These are phyloP conservation scores for Diospyros kaki DNA, from an alignment of 148 eudicot species.

Conservation along the genomic window DNA sequence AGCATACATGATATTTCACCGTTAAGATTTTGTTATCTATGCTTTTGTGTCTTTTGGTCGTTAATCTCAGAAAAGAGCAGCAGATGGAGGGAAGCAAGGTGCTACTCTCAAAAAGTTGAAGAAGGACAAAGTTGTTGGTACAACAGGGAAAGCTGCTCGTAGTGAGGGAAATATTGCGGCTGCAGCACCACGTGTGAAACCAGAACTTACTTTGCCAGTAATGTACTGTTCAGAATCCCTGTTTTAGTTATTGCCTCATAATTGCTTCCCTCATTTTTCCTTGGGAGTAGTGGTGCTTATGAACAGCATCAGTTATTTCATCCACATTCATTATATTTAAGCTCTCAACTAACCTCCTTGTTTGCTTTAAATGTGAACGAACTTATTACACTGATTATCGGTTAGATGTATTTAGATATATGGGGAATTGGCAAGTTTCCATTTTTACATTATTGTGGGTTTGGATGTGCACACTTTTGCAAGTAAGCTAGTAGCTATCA, in stretches of 20 bases:
- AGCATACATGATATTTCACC: neutral
- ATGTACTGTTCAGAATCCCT: conserved; percentile 38
- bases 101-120: conserved; percentile 69
- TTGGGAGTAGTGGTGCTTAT: neutral
- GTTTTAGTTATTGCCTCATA: neutral
- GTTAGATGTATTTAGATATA: too few relatives aligned
- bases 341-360: too few relatives aligned
- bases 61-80: conserved; percentile 60
- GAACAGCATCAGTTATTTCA: neutral
- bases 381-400: too few relatives aligned
- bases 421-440: too few relatives aligned
- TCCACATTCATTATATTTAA: too few relatives aligned
- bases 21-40: neutral
- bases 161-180: conserved; percentile 49
- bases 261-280: neutral
- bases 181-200: conserved; percentile 81
- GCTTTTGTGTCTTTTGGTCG: neutral
- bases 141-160: conserved; percentile 63
- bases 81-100: conserved; percentile 90
- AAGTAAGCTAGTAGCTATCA: neutral
- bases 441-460: too few relatives aligned
- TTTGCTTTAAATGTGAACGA: too few relatives aligned
- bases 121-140: conserved; percentile 73
- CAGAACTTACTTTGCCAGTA: conserved; percentile 84
- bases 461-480: neutral